Base-by-base conservation (phyloP, 2,329 filamentous ascomycete genomes). In the Hypoxylon sp. region DNA sequence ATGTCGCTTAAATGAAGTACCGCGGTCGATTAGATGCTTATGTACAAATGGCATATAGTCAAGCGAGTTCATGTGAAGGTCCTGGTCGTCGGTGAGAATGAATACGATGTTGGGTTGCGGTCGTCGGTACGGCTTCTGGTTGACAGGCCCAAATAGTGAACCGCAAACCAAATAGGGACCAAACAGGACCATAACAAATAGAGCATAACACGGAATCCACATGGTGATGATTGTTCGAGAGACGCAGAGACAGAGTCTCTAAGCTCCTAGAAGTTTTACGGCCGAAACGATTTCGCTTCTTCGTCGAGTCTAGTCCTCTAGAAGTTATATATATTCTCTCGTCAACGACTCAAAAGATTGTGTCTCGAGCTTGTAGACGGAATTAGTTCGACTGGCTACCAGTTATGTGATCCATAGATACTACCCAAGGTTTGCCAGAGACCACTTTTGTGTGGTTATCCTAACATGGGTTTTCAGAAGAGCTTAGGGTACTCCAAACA, bases 81-180 rank as follows among this genome's bases (percentile, higher is more conserved):
- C 89, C 71, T 91, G 89, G 66, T 91, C 90, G 65, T 91, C 90
- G 0, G 88, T 89, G 39, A 91, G 80, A 61, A 91, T 87, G 72
- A 91, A 89, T 19, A 92, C 79, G 47, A 91, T 85, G 67, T 91
- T 91, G 0, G 85, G 82, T 16, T 73, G 2, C 12, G 60, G 46
- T 32, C 30, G 55, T 39, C 58, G 54, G 16, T 47, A 30, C 8
- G 66, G 70, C 27, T 69, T 55, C 53, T 75, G 73, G 50, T 71
- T 61, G 21, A 46, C 30, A 6, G 67, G 69, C 7, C 66, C 70
- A 43, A 67, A 67, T 21, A 37, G 30, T 16, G 46, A 58, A 11
- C 55, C 62, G 45, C 27, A 48, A 8, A 16, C 58, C 9, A 60
- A 45, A 19, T n/a, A 47, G 19, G 43, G 19, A 5, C 27, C 30